Evolutionary conservation across 352 stramenopile genomes (phyloP), one percentile per base, ranked within the genome.

Genomic region (Thalassiosira livingstoniorum): DNA sequence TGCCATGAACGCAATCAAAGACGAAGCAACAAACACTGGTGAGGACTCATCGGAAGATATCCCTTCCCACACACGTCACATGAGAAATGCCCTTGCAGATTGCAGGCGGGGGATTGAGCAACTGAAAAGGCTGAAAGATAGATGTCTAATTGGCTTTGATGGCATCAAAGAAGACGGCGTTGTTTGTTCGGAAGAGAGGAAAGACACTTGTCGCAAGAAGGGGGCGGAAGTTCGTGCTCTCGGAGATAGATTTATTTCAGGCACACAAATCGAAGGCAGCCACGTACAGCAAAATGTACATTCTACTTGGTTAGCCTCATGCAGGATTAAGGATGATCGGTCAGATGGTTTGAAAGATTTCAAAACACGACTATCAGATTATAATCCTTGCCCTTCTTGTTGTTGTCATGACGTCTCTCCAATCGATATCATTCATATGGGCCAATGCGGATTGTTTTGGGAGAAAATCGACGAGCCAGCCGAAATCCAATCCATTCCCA

Each of bases 71-170:
- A 45, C 67, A 32, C 4, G 57, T 57, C 15, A 55, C 21, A n/a
- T 75, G 37, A 75, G 54, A 39, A 65, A 45, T 60, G 67, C 54
- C 21, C 47, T 75, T 75, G 7, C 29, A 66, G 67, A 75, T 57
- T 75, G 67, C 23, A 23, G 4, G 2, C 21, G 66, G 34, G 54
- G 67, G 1, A 42, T 66, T 3, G 25, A 75, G n/a, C 47, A 51
- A 51, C 18, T 51, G 42, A 51, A 51, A n/a, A 58, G 47, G 47
- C 47, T n/a, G n/a, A n/a, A n/a, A n/a, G n/a, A n/a, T n/a, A 7
- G 11, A 15, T 58, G 47, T 5, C 27, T 27, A 58, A 7, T 29
- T 7, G 21, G 47, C 11, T 10, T 51, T 18, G 42, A 18, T n/a
- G 47, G 21, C 47, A 58, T 29, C 47, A 27, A 58, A 7, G 7